Percentiles rank a stretch among this genome's conserved stretches.
Conservation (phyloP, 345 rosid genomes). For the Clarkia xantiana region DNA sequence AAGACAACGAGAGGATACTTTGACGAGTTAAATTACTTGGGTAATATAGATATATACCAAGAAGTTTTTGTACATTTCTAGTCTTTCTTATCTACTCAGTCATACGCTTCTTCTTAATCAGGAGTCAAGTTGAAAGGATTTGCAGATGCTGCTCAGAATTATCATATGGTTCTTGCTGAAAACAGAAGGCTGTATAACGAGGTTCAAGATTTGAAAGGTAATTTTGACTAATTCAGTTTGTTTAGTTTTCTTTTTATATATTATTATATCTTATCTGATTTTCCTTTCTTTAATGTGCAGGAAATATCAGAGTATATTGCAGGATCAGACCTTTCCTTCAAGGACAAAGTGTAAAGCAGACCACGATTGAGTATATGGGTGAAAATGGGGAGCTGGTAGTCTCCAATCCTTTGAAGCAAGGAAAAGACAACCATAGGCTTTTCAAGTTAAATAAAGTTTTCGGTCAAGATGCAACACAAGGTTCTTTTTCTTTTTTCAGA, state of each 20-base stretch:
- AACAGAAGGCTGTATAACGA: constrained; percentile 80
- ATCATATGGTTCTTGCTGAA: constrained; percentile 68
- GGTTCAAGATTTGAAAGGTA: constrained; percentile 97
- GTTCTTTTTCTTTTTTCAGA: constrained; percentile 14
- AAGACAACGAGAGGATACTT: constrained; percentile 40
- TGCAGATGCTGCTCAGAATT: constrained; percentile 72
- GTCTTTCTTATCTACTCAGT: too few relatives aligned
- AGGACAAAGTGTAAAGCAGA: constrained; percentile 62
- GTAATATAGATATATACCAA: constrained; percentile 19
- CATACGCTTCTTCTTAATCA: constrained; percentile 6
- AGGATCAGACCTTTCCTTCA: constrained; percentile 87
- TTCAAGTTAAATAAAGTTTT: constrained; percentile 92
- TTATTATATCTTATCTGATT: too few relatives aligned
- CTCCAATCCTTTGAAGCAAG: constrained; percentile 67
- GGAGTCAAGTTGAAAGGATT: constrained; percentile 71
- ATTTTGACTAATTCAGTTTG: constrained; percentile 1
- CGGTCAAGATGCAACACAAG: constrained; percentile 72
- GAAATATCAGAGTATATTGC: constrained; percentile 94
- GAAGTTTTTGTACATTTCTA: too few relatives aligned
- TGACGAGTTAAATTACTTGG: constrained; percentile 51
- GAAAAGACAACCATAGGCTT: constrained; percentile 63
- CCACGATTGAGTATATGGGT: constrained; percentile 60
- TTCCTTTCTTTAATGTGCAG: constrained; percentile 23
- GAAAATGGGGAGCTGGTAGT: constrained; percentile 91
- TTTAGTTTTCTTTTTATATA: constrained; percentile 9